phyloP scores from a whole-genome alignment of 768 basidiomycete genomes.

The Mycena sanguinolenta region DNA sequence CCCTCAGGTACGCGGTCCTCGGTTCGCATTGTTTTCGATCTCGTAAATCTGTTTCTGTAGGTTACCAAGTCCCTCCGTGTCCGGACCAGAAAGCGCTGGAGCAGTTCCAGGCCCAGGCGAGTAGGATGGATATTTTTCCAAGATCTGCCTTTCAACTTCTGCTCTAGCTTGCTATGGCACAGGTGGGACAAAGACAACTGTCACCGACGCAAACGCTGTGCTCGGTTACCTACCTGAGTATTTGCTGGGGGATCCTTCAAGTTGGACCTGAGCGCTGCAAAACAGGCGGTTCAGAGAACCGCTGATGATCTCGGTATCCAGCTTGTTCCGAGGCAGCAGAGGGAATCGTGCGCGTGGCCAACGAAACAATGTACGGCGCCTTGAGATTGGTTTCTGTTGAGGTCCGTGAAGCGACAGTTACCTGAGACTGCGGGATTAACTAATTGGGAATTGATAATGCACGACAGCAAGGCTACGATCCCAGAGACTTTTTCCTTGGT shows the following conservation, averaged over 20 bases:
- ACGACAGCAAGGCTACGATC: conserved; percentile 37
- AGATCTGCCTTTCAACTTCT: neutral
- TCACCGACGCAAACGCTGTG: conserved; percentile 38
- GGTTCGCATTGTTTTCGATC: no score
- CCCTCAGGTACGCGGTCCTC: conserved; percentile 2
- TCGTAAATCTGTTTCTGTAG: neutral
- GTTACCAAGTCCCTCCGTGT: conserved; percentile 35
- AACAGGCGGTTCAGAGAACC: conserved; percentile 30
- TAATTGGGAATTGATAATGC: no score
- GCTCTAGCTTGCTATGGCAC: conserved; percentile 32
- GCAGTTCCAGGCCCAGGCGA: conserved; percentile 31
- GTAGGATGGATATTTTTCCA: neutral
- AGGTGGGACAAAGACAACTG: conserved; percentile 33
- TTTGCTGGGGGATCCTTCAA: conserved; percentile 37
- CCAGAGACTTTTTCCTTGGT: conserved; percentile 39
- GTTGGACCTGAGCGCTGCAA: conserved; percentile 32
- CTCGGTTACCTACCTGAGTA: conserved; percentile 37
- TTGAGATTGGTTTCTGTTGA: conserved; percentile 36
- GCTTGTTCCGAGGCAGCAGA: conserved; percentile 36
- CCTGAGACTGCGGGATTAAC: no score
- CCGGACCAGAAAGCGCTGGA: conserved; percentile 36
- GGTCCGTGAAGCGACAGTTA: no score
- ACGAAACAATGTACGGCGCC: conserved; percentile 37
- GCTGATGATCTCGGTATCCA: conserved; percentile 35
- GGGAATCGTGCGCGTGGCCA: conserved; percentile 32